Percentiles rank a stretch among this genome's conserved stretches.
Conservation (phyloP, 1,139 yeast species). For the Magnusiomyces tetraspermus region DNA sequence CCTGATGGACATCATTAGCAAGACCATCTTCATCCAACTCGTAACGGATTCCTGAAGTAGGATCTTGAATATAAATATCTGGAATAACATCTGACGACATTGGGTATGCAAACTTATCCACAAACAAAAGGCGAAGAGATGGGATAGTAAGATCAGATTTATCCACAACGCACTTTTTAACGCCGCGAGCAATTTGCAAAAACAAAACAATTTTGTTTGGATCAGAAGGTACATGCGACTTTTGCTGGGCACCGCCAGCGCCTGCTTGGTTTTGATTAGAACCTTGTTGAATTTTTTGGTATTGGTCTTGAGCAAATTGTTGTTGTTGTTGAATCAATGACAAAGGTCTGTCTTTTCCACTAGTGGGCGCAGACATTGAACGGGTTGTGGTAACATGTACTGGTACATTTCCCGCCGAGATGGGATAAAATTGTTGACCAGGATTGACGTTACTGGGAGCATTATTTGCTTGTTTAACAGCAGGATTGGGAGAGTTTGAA, state of each 20-base stretch:
- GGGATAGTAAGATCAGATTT: constrained; percentile 48
- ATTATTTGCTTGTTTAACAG: too few relatives aligned
- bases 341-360: not conserved
- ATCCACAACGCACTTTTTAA: constrained; percentile 50
- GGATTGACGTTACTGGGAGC: too few relatives aligned
- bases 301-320: not conserved
- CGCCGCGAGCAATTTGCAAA: constrained; percentile 47
- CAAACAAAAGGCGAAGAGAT: constrained; percentile 61
- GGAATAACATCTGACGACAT: constrained; percentile 57
- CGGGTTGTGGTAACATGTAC: not conserved
- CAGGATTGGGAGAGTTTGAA: too few relatives aligned
- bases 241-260: constrained; percentile 10
- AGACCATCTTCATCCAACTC: constrained; percentile 69
- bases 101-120: constrained; percentile 70
- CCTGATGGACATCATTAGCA: constrained; percentile 45
- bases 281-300: not conserved
- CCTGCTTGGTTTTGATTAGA: not conserved
- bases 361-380: constrained; percentile 1
- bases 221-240: not conserved
- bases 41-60: constrained; percentile 50
- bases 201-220: constrained; percentile 35
- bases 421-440: too few relatives aligned
- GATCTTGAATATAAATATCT: constrained; percentile 66
- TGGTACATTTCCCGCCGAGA: too few relatives aligned
- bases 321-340: constrained; percentile 1